Evolutionary conservation across 2,329 filamentous ascomycete species (phyloP).

Genomic region (Colletotrichum sp.): DNA sequence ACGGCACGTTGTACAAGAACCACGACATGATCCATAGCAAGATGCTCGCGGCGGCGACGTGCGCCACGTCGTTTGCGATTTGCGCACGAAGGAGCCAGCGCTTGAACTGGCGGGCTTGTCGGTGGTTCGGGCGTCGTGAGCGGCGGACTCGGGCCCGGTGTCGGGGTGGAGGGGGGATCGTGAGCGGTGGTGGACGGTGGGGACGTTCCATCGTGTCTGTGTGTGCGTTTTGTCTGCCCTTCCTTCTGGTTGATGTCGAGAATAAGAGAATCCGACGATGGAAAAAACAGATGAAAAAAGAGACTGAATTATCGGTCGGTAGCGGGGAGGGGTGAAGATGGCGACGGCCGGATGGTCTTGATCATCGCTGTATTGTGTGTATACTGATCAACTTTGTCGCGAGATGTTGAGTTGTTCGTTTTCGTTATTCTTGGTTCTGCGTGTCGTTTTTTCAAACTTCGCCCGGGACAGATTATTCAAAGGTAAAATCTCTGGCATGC

Average conservation of each 20-base stretch:
- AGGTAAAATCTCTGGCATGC: not conserved
- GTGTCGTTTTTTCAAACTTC: not conserved
- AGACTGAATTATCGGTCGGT: not conserved
- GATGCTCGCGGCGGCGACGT: constrained; percentile 34
- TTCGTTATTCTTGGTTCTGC: not conserved
- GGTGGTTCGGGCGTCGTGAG: not conserved
- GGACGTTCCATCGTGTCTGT: constrained; percentile 30
- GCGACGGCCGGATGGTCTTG: not conserved
- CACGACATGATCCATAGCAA: constrained; percentile 35
- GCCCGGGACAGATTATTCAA: not conserved
- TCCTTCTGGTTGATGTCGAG: not conserved
- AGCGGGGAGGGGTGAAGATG: not conserved
- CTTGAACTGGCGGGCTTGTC: constrained; percentile 9
- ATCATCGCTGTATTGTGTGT: not conserved
- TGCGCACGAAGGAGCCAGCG: constrained; percentile 24
- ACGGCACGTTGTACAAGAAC: constrained; percentile 32
- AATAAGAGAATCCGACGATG: not conserved
- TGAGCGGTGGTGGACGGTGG: constrained; percentile 35
- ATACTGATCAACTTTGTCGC: not conserved
- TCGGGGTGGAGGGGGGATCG: constrained; percentile 31
- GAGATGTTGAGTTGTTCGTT: not conserved
- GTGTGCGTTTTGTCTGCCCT: not conserved
- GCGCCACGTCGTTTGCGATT: constrained; percentile 33
- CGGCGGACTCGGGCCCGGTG: constrained; percentile 9
- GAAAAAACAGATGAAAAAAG: not conserved